Conservation (phyloP, 768 basidiomycete species). For the Mycena rebaudengoi region DNA sequence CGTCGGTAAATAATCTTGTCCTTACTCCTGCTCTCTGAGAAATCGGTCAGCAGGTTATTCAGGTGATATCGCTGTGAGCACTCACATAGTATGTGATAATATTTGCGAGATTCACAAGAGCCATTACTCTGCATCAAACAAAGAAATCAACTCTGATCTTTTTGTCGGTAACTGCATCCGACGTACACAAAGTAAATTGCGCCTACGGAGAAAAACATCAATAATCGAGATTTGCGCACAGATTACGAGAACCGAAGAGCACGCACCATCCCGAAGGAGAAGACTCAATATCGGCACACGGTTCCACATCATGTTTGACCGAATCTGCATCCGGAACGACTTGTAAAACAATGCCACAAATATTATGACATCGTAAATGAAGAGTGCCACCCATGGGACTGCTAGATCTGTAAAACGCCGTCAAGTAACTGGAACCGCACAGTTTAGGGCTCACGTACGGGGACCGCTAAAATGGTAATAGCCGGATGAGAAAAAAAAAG, state of each 20-base stretch:
- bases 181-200: conserved; percentile 18
- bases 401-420: conserved; percentile 5
- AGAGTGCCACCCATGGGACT: conserved; percentile 17
- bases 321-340: not conserved
- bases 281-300: not conserved
- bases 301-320: not conserved
- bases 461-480: no score
- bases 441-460: conserved; percentile 9
- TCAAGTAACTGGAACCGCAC: not conserved
- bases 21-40: not conserved
- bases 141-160: not conserved
- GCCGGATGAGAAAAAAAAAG: not conserved
- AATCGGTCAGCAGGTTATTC: not conserved
- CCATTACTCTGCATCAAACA: conserved; percentile 1
- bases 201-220: not conserved
- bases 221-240: no score
- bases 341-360: conserved; percentile 1
- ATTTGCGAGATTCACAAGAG: conserved; percentile 5
- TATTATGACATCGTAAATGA: conserved; percentile 16
- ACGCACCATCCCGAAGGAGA: conserved; percentile 15
- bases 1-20: not conserved
- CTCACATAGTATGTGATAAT: conserved; percentile 18
- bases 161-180: no score
- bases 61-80: no score
- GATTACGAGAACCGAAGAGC: not conserved